phyloP scores from a whole-genome alignment of 1,284 basidiomycete genomes.

The Leucoagaricus sp. region DNA sequence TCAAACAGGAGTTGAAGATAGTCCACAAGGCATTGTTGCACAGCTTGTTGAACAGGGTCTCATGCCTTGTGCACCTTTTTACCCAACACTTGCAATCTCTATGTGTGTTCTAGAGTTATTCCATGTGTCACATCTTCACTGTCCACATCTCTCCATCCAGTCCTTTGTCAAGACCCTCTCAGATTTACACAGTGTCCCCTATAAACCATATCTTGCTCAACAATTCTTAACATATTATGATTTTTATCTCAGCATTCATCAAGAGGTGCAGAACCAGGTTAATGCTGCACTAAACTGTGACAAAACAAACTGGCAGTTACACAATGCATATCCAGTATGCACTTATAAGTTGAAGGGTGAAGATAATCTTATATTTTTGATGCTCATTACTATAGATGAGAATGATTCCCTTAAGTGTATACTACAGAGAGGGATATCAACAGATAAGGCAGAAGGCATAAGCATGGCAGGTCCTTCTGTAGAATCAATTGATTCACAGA shows the following conservation, averaged over 20 bases:
- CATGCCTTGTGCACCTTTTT: background rate
- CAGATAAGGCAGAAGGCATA: background rate
- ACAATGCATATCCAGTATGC: conserved; percentile 4
- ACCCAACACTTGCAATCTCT: background rate
- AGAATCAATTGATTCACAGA: background rate
- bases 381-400: conserved; percentile 9
- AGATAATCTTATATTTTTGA: background rate
- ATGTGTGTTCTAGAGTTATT: background rate
- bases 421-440: background rate
- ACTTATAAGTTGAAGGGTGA: conserved; percentile 7
- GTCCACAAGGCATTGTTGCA: background rate
- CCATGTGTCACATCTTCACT: background rate
- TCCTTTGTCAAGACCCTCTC: conserved; percentile 7
- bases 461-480: background rate
- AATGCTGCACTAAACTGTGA: background rate
- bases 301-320: background rate
- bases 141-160: conserved; percentile 11
- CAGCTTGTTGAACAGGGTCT: background rate
- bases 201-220: background rate
- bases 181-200: background rate
- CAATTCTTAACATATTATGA: conserved; percentile 4
- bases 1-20: background rate
- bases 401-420: conserved; percentile 12
- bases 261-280: background rate
- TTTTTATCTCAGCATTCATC: background rate